A percentile compares a stretch with the other conserved stretches of the same genome.
Conservation (phyloP, 352 stramenopile species). For the Pythium plurisporium region DNA sequence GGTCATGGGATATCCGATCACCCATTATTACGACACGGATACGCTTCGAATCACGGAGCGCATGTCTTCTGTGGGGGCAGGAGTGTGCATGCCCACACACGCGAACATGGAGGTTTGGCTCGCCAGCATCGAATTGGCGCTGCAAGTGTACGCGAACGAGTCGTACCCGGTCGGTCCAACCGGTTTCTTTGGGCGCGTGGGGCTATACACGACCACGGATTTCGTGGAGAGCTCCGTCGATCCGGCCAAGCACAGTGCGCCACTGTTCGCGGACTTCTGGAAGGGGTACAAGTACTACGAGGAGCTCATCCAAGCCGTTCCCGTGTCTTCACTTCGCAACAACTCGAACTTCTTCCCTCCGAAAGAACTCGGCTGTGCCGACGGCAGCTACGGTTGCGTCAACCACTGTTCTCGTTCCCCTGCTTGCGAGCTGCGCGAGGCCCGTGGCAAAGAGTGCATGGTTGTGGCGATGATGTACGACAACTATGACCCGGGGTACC, state of each 20-base stretch:
- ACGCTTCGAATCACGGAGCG: constrained; percentile 10
- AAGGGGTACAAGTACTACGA: constrained; percentile 30
- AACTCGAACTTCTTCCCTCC: constrained; percentile 38
- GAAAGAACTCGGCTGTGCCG: constrained; percentile 10
- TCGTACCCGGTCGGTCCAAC: constrained; percentile 14
- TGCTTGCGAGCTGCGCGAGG: constrained; percentile 31
- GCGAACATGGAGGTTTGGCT: constrained; percentile 37
- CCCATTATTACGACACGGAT: not conserved
- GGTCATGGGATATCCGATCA: constrained; percentile 9
- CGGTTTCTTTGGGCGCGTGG: constrained; percentile 29
- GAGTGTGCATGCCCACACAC: constrained; percentile 32
- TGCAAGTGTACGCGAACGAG: constrained; percentile 34
- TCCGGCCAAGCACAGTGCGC: not conserved
- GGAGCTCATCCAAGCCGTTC: constrained; percentile 23
- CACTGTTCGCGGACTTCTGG: constrained; percentile 38
- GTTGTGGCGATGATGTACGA: constrained; percentile 31
- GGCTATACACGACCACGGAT: constrained; percentile 38
- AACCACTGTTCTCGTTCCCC: constrained; percentile 32
- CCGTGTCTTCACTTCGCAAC: constrained; percentile 2
- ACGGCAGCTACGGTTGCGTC: constrained; percentile 30
- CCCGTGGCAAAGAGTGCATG: constrained; percentile 30
- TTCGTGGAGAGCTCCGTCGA: constrained; percentile 24
- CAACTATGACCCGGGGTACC: constrained; percentile 25
- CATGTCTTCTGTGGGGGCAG: constrained; percentile 24
- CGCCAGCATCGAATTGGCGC: not conserved